Base-by-base conservation (phyloP, 805 yeast genomes). In the Lipomyces japonicus region DNA sequence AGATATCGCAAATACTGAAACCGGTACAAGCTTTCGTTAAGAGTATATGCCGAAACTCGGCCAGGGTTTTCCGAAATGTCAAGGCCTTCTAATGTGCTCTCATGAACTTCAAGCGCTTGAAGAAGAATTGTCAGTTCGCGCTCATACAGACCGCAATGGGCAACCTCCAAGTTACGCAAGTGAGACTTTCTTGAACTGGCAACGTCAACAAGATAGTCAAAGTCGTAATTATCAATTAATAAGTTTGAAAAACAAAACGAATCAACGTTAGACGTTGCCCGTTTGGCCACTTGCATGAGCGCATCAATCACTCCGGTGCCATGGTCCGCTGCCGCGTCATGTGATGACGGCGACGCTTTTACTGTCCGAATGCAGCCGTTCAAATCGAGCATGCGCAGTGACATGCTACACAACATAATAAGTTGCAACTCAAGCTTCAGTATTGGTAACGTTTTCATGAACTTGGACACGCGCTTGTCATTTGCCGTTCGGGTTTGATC, bases 21-120 rank as follows among this genome's bases (percentile, higher is more conserved):
- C 19, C 58, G 28, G 21, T 51, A 49, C 16, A 59, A 32, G 21
- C 59, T 46, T 34, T 52, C 60, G 39, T 57, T 53, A 21, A 59
- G 48, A 14, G 60, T 35, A 26, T 54, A 43, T 6, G 44, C 53
- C 18, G 59, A 58, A 21, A 59, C 44, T 4, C 62, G 53, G 16
- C 58, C 62, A 6, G 62, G 61, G 40, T 59, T 59, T 18, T 52
- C 59, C 2, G 62, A 59, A 23, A 59, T 50, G 36, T 59, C 62
- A n/a, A 59, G 59, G 4, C 55, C 57, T 19, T 47, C 55, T 14
- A 59, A 43, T 19, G 60, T 52, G 23, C 51, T 48, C 23, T 58
- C 60, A 28, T 59, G 58, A n/a, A 54, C 48, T 21, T 60, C 60
- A 5, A 59, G 42, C 14, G 59, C 60, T 26, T 54, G 62, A 23